phyloP scores from a whole-genome alignment of 768 basidiomycete genomes.

The Lactarius sanguifluus region DNA sequence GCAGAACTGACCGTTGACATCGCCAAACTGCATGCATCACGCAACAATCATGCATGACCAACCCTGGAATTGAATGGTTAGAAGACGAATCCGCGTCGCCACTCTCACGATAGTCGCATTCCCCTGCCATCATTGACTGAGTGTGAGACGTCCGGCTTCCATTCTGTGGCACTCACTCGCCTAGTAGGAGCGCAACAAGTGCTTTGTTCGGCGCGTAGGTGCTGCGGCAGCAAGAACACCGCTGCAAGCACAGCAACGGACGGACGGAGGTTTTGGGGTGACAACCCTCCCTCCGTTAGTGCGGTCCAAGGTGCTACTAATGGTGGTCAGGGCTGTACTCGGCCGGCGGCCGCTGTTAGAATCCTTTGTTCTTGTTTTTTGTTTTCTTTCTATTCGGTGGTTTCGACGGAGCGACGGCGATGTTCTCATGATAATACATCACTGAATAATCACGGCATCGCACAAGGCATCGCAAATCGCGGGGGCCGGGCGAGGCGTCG shows the following conservation, averaged over 20 bases:
- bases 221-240: not conserved
- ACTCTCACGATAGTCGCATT: not conserved
- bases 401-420: not conserved
- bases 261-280: not conserved
- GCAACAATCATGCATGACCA: not conserved
- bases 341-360: not conserved
- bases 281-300: not conserved
- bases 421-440: not conserved
- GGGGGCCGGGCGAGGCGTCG: not conserved
- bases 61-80: not conserved
- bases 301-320: not conserved
- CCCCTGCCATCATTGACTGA: not conserved
- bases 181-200: not conserved
- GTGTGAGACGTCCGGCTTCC: not conserved
- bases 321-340: not conserved
- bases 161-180: not conserved
- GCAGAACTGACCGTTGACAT: not conserved
- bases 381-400: not conserved
- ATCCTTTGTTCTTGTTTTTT: not conserved
- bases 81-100: not conserved
- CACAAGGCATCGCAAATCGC: not conserved
- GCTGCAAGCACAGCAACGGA: not conserved
- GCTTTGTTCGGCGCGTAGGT: not conserved
- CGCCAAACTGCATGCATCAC: not conserved
- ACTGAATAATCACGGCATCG: not conserved